phyloP scores from a whole-genome alignment of 2,329 filamentous ascomycete species.

The Pezicula carpinea region DNA sequence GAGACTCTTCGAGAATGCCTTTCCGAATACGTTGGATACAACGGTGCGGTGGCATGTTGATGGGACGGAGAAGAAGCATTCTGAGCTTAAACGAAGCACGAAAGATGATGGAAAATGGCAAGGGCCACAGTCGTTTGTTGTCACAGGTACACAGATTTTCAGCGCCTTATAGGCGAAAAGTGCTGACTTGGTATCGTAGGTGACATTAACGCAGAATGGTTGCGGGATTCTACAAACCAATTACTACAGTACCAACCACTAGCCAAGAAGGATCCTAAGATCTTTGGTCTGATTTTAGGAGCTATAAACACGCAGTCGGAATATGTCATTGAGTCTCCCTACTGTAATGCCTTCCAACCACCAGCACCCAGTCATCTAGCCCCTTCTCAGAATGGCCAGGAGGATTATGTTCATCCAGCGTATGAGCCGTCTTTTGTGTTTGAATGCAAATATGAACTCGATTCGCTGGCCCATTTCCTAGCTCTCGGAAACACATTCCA shows the following conservation, averaged over 20 bases:
- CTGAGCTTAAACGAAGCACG: conserved; percentile 34
- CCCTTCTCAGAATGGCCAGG: conserved; percentile 71
- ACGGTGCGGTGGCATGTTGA: conserved; percentile 68
- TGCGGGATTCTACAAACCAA: conserved; percentile 91
- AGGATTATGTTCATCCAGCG: conserved; percentile 77
- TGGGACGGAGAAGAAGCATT: conserved; percentile 34
- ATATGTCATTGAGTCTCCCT: conserved; percentile 89
- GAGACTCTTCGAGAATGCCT: conserved; percentile 90
- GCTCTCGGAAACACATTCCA: conserved; percentile 83
- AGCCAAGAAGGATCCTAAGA: conserved; percentile 72
- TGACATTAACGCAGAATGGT: conserved; percentile 90
- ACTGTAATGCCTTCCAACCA: conserved; percentile 98
- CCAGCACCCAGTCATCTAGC: conserved; percentile 75
- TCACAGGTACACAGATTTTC: conserved; percentile 49
- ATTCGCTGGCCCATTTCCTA: conserved; percentile 90
- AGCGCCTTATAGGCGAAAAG: not conserved
- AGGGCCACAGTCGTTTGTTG: conserved; percentile 86
- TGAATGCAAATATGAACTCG: conserved; percentile 98
- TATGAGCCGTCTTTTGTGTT: conserved; percentile 87
- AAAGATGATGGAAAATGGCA: conserved; percentile 65
- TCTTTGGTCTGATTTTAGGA: conserved; percentile 78
- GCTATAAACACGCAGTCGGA: conserved; percentile 96
- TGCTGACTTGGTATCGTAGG: conserved; percentile 27
- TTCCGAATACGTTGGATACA: conserved; percentile 74
- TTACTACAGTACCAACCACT: conserved; percentile 83